A percentile compares a stretch with the other conserved stretches of the same genome.
Evolutionary conservation across 2,329 filamentous ascomycete genomes (phyloP).

Genomic region (Aotearoamyces nothofagi): DNA sequence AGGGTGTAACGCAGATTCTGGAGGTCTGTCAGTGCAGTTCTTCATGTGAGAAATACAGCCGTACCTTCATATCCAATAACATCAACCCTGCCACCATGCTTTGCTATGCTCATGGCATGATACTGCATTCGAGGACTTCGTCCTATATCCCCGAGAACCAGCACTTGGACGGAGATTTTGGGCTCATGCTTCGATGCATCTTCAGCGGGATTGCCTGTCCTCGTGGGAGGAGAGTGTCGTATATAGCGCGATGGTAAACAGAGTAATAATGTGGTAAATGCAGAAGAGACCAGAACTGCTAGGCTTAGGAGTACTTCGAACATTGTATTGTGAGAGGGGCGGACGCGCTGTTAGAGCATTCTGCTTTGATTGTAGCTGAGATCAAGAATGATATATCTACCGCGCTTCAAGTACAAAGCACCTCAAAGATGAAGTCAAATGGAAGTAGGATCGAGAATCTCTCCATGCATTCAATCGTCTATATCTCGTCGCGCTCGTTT

Average conservation of each 20-base stretch:
- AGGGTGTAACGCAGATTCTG: slow-evolving; percentile 69
- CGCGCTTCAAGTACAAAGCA: no score
- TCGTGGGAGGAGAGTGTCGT: slow-evolving; percentile 19
- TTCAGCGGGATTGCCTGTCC: slow-evolving; percentile 10
- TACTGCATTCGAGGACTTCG: slow-evolving; percentile 97
- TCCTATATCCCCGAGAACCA: slow-evolving; percentile 91
- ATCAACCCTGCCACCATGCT: slow-evolving; percentile 65
- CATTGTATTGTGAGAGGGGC: no score
- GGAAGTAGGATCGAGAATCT: no score
- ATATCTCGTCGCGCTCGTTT: no score
- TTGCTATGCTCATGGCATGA: slow-evolving; percentile 83
- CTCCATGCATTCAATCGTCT: no score
- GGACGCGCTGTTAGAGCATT: no score
- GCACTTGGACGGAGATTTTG: slow-evolving; percentile 53
- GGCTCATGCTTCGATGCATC: slow-evolving; percentile 9
- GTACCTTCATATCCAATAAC: slow-evolving; percentile 77
- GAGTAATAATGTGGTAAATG: slow-evolving; percentile 17
- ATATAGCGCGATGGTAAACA: slow-evolving; percentile 23
- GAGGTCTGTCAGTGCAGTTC: slow-evolving; percentile 3
- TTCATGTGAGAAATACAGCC: neutral
- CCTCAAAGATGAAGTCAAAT: no score
- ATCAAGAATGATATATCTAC: no score
- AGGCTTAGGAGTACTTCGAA: slow-evolving; percentile 15
- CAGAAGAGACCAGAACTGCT: slow-evolving; percentile 17
- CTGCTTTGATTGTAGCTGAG: no score